These are phyloP conservation scores for Hippophae rhamnoides DNA, from an alignment of 306 rosid species.

Conservation along the genomic window DNA sequence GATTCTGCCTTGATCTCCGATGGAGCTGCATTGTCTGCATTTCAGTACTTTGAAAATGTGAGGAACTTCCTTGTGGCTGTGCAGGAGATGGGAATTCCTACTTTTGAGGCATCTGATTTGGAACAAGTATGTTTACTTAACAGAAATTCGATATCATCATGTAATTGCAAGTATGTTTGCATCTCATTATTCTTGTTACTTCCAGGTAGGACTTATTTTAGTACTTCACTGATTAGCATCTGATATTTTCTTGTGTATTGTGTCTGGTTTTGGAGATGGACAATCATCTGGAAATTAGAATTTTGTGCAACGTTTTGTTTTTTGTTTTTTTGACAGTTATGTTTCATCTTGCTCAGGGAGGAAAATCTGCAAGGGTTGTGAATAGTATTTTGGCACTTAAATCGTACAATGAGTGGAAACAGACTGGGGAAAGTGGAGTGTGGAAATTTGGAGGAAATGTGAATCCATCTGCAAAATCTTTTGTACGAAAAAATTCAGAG, in stretches of 20 bases:
- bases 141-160: not conserved
- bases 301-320: not conserved
- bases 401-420: constrained; percentile 87
- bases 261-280: not conserved
- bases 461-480: constrained; percentile 55
- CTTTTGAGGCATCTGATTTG: constrained; percentile 90
- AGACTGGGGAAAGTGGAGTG: constrained; percentile 58
- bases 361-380: constrained; percentile 77
- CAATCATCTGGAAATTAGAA: not conserved
- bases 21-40: constrained; percentile 85
- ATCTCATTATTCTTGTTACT: not conserved
- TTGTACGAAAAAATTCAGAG: constrained; percentile 72
- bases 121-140: constrained; percentile 61
- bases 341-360: constrained; percentile 45
- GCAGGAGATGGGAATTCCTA: constrained; percentile 76
- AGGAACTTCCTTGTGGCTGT: constrained; percentile 80
- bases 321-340: not conserved
- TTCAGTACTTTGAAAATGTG: constrained; percentile 88
- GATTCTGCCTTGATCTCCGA: constrained; percentile 70
- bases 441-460: constrained; percentile 88
- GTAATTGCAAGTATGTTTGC: not conserved
- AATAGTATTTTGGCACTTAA: constrained; percentile 70
- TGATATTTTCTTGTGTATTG: not conserved
- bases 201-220: too few relatives aligned
- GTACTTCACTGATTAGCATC: not conserved